Evolutionary conservation across 108 stramenopile genomes (phyloP).

Genomic region (Cyclotella sp.): DNA sequence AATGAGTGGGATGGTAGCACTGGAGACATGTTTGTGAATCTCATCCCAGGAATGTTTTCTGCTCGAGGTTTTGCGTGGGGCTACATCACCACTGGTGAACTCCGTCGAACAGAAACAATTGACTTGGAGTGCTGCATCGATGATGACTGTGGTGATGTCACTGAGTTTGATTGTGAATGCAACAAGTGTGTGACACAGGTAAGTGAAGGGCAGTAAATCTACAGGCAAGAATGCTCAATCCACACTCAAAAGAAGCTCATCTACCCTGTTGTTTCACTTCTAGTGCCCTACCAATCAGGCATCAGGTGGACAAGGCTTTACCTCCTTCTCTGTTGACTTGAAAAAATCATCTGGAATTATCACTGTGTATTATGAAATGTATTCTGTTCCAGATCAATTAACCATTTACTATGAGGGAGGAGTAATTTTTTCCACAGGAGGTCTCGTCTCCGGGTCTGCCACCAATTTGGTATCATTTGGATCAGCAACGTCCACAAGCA

Average conservation of each 20-base stretch:
- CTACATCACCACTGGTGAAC: neutral
- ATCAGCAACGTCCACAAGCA: neutral
- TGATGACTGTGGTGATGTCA: neutral
- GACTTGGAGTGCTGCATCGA: neutral
- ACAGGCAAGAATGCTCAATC: no score
- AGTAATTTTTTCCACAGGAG: conserved; percentile 26
- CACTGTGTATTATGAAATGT: conserved; percentile 21
- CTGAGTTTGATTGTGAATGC: conserved; percentile 2
- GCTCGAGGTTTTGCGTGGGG: neutral
- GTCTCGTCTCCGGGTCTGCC: conserved; percentile 17
- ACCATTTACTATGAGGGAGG: conserved; percentile 17
- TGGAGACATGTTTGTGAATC: no score
- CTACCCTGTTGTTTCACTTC: no score
- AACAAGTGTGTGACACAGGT: neutral
- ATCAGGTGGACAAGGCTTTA: conserved; percentile 17
- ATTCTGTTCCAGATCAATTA: conserved; percentile 23
- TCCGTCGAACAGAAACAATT: neutral
- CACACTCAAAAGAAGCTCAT: no score
- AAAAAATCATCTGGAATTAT: neutral
- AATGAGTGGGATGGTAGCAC: no score
- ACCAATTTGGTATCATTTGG: neutral
- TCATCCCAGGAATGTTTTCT: no score
- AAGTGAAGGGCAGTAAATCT: no score
- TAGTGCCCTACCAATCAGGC: conserved; percentile 8
- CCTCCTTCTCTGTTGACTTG: conserved; percentile 1